phyloP scores from a whole-genome alignment of 306 rosid genomes.

The Pyrus betulifolia region DNA sequence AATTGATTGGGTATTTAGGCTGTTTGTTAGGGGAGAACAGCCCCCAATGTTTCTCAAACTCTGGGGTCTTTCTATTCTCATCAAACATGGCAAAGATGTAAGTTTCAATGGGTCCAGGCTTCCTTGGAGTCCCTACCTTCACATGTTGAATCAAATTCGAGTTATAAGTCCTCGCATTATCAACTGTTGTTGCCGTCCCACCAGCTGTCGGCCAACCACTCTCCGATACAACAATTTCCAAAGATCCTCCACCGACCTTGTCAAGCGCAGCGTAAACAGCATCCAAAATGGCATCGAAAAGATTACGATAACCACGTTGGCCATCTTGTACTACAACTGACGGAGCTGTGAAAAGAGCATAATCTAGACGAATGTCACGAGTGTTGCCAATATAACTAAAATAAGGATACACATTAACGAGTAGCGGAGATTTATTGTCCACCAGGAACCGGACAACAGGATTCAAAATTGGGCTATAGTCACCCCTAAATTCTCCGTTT shows the following conservation, averaged over 20 bases:
- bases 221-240: conserved; percentile 34
- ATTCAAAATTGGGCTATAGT: background rate
- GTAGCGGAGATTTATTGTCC: background rate
- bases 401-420: conserved; percentile 13
- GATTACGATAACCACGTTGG: background rate
- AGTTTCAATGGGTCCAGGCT: conserved; percentile 24
- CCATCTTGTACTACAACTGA: conserved; percentile 13
- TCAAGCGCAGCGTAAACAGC: conserved; percentile 25
- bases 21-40: conserved; percentile 27
- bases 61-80: conserved; percentile 19
- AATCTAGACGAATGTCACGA: background rate
- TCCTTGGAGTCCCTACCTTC: conserved; percentile 24
- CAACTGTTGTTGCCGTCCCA: conserved; percentile 3
- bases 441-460: conserved; percentile 8
- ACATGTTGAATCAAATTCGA: conserved; percentile 23
- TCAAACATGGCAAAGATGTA: conserved; percentile 26
- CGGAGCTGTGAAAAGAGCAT: conserved; percentile 10
- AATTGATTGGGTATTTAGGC: conserved; percentile 13
- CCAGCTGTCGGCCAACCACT: conserved; percentile 39
- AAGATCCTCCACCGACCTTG: conserved; percentile 12
- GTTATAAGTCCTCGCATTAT: conserved; percentile 20
- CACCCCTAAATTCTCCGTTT: background rate
- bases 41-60: conserved; percentile 30
- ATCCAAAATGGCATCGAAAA: conserved; percentile 28
- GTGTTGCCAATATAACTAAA: conserved; percentile 7